Evolutionary conservation across 1,139 yeast species (phyloP), one percentile per base, ranked within the genome.

Genomic region (Lodderomyces margitis): DNA sequence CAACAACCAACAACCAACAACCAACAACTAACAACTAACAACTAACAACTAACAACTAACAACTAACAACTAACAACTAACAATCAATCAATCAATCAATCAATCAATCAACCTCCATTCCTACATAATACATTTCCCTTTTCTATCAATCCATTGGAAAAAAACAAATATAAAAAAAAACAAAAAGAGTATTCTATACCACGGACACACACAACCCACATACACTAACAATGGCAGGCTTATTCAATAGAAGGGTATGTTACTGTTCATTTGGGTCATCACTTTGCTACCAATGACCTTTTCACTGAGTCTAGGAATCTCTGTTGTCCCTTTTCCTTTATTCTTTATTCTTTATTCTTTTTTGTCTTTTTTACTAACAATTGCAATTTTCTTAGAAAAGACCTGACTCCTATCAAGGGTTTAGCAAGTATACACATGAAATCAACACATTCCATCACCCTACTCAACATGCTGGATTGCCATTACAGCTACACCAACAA

Each of bases 371-470:
- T 3, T 27, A 36, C 34, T 27, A 25, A 36, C 34, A 14, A 17
- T 11, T 19, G 14, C 5, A 10, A 14, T 9, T 24, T n/a, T 33
- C 19, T 16, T 35, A 43, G 46, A 44, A 43, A 36, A 44, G 47
- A 37, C 42, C 42, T 10, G 48, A 46, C 5, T 44, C 50, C 9
- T 57, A 58, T 40, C 74, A 68, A 42, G 76, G 76, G 20, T 70
- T 70, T 49, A 56, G 59, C 43, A 67, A 62, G 49, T 70, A 70
- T 52, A 54, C 60, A 16, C 64, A 62, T 16, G 71, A 68, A 42
- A 47, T 63, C 35, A 57, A 58, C 44, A 52, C 61, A 15, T 63
- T 62, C 47, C 61, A 56, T 25, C 35, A 43, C 11, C 43, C 54
- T 47, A 27, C 40, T 10, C 46, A 46, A 33, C 48, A 48, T 32